These are phyloP conservation scores for Spathaspora jeffriesii DNA, from an alignment of 1,139 yeast species.

Conservation along the genomic window DNA sequence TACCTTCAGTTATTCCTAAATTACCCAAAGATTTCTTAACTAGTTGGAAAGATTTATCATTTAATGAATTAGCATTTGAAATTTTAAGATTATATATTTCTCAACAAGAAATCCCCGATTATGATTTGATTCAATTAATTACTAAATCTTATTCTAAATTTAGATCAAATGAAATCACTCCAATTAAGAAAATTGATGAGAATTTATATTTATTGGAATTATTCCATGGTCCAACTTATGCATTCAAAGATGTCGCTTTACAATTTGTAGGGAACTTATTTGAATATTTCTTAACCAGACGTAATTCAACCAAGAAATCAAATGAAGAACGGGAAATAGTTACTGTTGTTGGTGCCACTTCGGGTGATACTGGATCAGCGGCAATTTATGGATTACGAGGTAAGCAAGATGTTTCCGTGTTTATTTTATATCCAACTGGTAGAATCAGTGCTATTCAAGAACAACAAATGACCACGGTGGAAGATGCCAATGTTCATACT, in stretches of 20 bases:
- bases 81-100: constrained; percentile 80
- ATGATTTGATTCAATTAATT: constrained; percentile 64
- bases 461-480: constrained; percentile 98
- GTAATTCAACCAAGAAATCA: constrained; percentile 59
- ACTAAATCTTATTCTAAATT: constrained; percentile 83
- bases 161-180: constrained; percentile 85
- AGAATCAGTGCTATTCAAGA: constrained; percentile 98
- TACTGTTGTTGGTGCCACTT: constrained; percentile 98
- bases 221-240: constrained; percentile 99
- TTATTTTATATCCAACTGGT: constrained; percentile 95
- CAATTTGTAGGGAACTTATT: constrained; percentile 97
- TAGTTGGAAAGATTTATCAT: constrained; percentile 73
- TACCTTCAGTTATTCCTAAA: constrained; percentile 81
- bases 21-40: constrained; percentile 59
- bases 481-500: constrained; percentile 91
- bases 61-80: constrained; percentile 84
- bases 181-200: constrained; percentile 61
- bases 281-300: constrained; percentile 84
- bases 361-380: constrained; percentile 99
- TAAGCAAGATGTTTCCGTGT: constrained; percentile 94
- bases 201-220: constrained; percentile 80
- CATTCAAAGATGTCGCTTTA: constrained; percentile 97
- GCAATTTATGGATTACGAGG: constrained; percentile 98
- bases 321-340: constrained; percentile 69
- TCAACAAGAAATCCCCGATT: constrained; percentile 66